These are phyloP conservation scores for Leavenworthia alabamica DNA, from an alignment of 345 rosid species.

Conservation along the genomic window DNA sequence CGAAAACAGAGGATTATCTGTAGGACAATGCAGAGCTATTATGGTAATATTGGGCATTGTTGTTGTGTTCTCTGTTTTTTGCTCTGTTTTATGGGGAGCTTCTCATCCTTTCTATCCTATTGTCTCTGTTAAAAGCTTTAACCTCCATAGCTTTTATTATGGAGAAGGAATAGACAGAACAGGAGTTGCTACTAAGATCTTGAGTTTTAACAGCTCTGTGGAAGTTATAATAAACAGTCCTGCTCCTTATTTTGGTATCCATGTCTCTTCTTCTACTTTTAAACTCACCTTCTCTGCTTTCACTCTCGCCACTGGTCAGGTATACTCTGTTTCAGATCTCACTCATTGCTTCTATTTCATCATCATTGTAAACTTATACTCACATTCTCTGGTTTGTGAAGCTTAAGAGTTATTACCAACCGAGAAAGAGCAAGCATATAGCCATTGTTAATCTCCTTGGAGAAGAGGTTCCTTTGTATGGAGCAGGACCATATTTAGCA, in stretches of 20 bases:
- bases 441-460: constrained; percentile 44
- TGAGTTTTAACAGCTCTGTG: constrained; percentile 58
- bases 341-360: background rate
- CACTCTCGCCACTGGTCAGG: constrained; percentile 66
- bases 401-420: constrained; percentile 71
- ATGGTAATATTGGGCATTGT: constrained; percentile 45
- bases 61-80: constrained; percentile 50
- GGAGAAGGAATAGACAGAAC: constrained; percentile 76
- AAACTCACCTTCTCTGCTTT: constrained; percentile 59
- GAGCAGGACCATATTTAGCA: constrained; percentile 58
- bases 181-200: constrained; percentile 72
- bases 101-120: constrained; percentile 59
- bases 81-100: constrained; percentile 78
- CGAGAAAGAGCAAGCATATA: constrained; percentile 57
- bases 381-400: constrained; percentile 10
- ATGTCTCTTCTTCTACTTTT: constrained; percentile 56
- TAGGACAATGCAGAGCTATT: constrained; percentile 49
- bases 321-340: constrained; percentile 8
- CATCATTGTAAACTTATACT: background rate
- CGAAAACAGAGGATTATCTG: constrained; percentile 33
- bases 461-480: constrained; percentile 60
- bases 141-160: constrained; percentile 50
- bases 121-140: constrained; percentile 53
- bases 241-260: constrained; percentile 76
- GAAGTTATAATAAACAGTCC: constrained; percentile 57